Evolutionary conservation across 2,329 filamentous ascomycete species (phyloP), one percentile per base, ranked within the genome.

Genomic region (Exophiala calicioides): DNA sequence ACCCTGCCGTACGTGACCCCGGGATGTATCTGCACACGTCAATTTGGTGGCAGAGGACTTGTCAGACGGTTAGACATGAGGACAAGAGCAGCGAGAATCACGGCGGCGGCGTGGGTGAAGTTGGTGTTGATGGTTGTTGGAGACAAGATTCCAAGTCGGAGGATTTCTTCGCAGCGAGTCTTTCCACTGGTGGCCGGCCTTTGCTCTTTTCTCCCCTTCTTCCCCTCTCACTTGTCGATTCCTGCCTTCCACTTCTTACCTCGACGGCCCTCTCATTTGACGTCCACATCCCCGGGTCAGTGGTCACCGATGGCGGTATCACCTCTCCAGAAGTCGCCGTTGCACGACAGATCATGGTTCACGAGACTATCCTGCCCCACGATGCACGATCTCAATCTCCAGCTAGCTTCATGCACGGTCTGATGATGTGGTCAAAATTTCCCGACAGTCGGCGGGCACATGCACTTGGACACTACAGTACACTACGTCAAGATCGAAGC

Each of bases 311-410:
- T 39, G 16, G 13, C 18, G n/a, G 16, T 16, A 19, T 5, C 9
- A 15, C 38, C 16, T 18, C 29, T 33, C 27, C 9, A 15, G 23
- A 13, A 3, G 15, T 42, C 40, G n/a, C 30, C 15, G 51, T 54
- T 32, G 26, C 44, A 54, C 51, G 31, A 51, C 51, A 50, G 41
- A 33, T 51, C 42, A 46, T 8, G 30, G 29, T 37, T n/a, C 37
- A 42, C 47, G 29, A 36, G 21, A n/a, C 5, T 23, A 32, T 37
- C 15, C 15, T 20, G 16, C 34, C 32, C 13, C 33, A 44, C 19
- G 30, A 37, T 39, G 41, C 34, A 31, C 27, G 38, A 20, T 33
- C 32, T n/a, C n/a, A n/a, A 32, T 19, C 23, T 13, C 24, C 12
- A 16, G 10, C 12, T 20, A 21, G 26, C 23, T 32, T 39, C 31